Percentiles rank a stretch among this genome's conserved stretches.
phyloP scores from a whole-genome alignment of 1,139 yeast genomes.

The Candida dubliniensis region DNA sequence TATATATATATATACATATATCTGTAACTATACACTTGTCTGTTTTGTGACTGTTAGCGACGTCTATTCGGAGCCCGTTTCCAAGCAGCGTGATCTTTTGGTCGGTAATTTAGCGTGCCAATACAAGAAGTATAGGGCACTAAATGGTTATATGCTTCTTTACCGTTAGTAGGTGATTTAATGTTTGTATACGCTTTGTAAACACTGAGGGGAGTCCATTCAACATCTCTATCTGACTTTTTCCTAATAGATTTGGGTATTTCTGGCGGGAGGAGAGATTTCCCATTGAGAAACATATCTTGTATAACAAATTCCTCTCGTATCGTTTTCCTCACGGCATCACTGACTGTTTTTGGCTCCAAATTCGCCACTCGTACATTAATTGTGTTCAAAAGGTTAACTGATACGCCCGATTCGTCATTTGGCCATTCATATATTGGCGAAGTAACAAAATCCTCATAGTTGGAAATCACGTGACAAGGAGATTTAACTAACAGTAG shows the following conservation, averaged over 20 bases:
- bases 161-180: constrained; percentile 23
- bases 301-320: constrained; percentile 19
- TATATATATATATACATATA: not conserved
- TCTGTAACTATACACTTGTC: not conserved
- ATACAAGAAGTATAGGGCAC: constrained; percentile 18
- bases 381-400: constrained; percentile 12
- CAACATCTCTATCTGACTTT: constrained; percentile 20
- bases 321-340: constrained; percentile 20
- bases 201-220: constrained; percentile 39
- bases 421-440: constrained; percentile 18
- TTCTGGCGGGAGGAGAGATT: constrained; percentile 11
- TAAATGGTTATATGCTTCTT: constrained; percentile 20
- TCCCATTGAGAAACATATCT: constrained; percentile 14
- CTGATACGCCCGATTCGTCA: constrained; percentile 14
- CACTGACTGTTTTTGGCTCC: constrained; percentile 17
- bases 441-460: constrained; percentile 13
- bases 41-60: constrained; percentile 4
- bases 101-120: constrained; percentile 17
- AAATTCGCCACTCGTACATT: constrained; percentile 13
- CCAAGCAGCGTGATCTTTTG: constrained; percentile 22
- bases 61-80: constrained; percentile 21
- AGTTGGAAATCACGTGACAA: constrained; percentile 5
- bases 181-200: constrained; percentile 38
- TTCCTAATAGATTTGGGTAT: constrained; percentile 20
- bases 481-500: constrained; percentile 8